Conservation (phyloP, 2,329 filamentous ascomycete genomes). For the Trichocomaceae sp. region DNA sequence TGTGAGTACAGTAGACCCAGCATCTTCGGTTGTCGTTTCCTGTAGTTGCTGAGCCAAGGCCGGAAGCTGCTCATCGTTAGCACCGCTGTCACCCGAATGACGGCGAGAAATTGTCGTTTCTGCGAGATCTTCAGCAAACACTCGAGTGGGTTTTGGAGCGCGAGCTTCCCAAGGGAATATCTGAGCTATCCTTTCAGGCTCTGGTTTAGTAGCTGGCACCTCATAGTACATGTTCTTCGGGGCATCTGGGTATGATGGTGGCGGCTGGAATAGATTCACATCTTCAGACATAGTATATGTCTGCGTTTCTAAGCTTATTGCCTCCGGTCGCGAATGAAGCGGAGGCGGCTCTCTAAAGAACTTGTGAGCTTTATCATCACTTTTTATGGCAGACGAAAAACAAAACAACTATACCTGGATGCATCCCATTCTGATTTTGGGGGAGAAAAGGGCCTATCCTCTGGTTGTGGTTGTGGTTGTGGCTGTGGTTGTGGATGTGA, state of each 20-base stretch:
- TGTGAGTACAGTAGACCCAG: slow-evolving; percentile 31
- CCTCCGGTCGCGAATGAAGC: slow-evolving; percentile 69
- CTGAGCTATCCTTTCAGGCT: slow-evolving; percentile 54
- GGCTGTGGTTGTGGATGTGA: slow-evolving; percentile 9
- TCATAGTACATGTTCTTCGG: slow-evolving; percentile 86
- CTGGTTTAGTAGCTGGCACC: slow-evolving; percentile 56
- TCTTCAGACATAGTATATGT: slow-evolving; percentile 81
- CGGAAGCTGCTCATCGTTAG: neutral
- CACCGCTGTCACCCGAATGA: slow-evolving; percentile 1
- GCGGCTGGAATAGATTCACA: slow-evolving; percentile 67
- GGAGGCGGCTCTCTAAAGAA: slow-evolving; percentile 53
- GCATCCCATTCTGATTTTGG: slow-evolving; percentile 58
- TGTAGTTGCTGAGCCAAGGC: neutral
- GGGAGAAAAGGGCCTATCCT: slow-evolving; percentile 48
- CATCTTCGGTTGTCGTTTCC: neutral
- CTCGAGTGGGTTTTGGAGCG: slow-evolving; percentile 52
- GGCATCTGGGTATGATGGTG: slow-evolving; percentile 70
- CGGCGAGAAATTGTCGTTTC: slow-evolving; percentile 3
- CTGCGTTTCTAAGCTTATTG: slow-evolving; percentile 69
- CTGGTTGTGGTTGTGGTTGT: slow-evolving; percentile 13
- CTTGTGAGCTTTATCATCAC: slow-evolving; percentile 17
- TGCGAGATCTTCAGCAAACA: slow-evolving; percentile 35
- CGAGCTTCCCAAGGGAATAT: slow-evolving; percentile 89
- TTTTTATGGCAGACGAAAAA: neutral
- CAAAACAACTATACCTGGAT: slow-evolving; percentile 44